Evolutionary conservation across 163 green algal genomes (phyloP).

Genomic region (Prototheca wickerhamii): DNA sequence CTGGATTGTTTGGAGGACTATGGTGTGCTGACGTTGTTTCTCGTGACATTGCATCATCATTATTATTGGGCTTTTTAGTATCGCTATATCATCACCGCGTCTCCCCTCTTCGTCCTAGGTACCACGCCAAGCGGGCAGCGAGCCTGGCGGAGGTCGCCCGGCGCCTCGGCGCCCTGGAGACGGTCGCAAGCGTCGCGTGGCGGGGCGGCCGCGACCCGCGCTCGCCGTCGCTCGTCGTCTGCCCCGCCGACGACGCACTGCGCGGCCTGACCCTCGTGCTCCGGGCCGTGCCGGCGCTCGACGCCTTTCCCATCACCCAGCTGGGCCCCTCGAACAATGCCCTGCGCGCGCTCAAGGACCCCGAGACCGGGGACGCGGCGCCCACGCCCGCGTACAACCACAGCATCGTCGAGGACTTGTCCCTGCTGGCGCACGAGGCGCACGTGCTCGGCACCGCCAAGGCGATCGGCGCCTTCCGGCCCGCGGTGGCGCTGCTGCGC

Average conservation of each 20-base stretch:
- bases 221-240: slow-evolving; percentile 23
- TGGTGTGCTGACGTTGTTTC: too few species aligned
- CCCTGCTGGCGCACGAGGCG: slow-evolving; percentile 25
- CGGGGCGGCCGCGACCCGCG: slow-evolving; percentile 18
- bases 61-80: background rate
- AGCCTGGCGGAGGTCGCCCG: slow-evolving; percentile 45
- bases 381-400: slow-evolving; percentile 59
- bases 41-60: background rate
- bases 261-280: slow-evolving; percentile 38
- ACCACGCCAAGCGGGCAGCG: slow-evolving; percentile 47
- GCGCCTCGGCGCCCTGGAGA: slow-evolving; percentile 19
- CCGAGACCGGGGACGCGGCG: background rate
- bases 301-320: slow-evolving; percentile 38
- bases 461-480: slow-evolving; percentile 4
- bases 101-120: slow-evolving; percentile 19
- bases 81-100: background rate
- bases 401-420: slow-evolving; percentile 41
- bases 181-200: slow-evolving; percentile 22
- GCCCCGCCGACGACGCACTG: background rate
- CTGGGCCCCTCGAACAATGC: slow-evolving; percentile 52
- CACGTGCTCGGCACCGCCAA: slow-evolving; percentile 10
- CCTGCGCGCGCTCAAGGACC: slow-evolving; percentile 28
- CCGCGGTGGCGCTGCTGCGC: slow-evolving; percentile 43
- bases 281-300: slow-evolving; percentile 25
- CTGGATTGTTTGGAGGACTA: too few species aligned